Evolutionary conservation across 352 stramenopile species (phyloP).

Genomic region (Thalassiosira ordinaria): DNA sequence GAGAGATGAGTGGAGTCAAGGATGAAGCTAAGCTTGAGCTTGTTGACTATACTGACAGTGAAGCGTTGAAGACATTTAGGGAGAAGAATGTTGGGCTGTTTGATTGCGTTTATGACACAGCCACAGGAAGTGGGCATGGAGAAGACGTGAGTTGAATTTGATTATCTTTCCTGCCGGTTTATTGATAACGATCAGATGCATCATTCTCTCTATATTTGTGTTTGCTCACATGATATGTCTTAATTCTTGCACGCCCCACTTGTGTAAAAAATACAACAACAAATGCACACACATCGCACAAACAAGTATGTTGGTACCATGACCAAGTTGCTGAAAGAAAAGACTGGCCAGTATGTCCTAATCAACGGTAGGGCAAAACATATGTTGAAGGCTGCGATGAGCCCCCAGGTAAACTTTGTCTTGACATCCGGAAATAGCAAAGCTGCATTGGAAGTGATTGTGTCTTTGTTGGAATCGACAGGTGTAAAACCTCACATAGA

Average conservation of each 20-base stretch:
- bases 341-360: slow-evolving; percentile 77
- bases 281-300: too few relatives aligned
- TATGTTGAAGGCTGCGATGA: slow-evolving; percentile 39
- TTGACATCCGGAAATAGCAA: slow-evolving; percentile 60
- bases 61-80: slow-evolving; percentile 43
- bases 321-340: slow-evolving; percentile 80
- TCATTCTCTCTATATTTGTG: too few relatives aligned
- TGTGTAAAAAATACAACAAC: too few relatives aligned
- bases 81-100: slow-evolving; percentile 58
- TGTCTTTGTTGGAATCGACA: slow-evolving; percentile 71
- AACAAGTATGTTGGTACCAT: slow-evolving; percentile 45
- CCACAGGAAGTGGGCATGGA: slow-evolving; percentile 57
- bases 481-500: slow-evolving; percentile 67
- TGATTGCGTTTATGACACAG: slow-evolving; percentile 68
- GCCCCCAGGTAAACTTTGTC: slow-evolving; percentile 29
- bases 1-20: slow-evolving; percentile 29
- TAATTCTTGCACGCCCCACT: too few relatives aligned
- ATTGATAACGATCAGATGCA: too few relatives aligned
- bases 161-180: too few relatives aligned
- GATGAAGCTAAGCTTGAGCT: slow-evolving; percentile 85
- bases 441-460: slow-evolving; percentile 70
- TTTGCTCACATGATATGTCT: too few relatives aligned
- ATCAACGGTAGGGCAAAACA: slow-evolving; percentile 66
- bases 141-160: too few relatives aligned
- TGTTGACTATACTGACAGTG: slow-evolving; percentile 90